Evolutionary conservation across 2,329 filamentous ascomycete species (phyloP).

Genomic region (Cladosporium sp.): DNA sequence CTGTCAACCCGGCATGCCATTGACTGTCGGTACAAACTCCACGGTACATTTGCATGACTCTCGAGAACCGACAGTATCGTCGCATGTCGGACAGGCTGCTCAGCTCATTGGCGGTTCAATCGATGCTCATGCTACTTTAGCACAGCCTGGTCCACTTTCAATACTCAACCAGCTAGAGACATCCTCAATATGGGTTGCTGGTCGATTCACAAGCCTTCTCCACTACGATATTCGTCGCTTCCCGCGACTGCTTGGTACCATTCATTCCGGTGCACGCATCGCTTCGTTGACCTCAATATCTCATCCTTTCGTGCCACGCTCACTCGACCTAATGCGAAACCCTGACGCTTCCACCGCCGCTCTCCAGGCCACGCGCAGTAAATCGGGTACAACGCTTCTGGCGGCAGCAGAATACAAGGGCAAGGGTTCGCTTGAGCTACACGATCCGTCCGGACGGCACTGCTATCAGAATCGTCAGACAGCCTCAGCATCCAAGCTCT

Average conservation of each 20-base stretch:
- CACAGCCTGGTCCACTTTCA: conserved; percentile 75
- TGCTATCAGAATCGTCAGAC: conserved; percentile 75
- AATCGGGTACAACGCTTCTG: conserved; percentile 62
- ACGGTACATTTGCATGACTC: conserved; percentile 81
- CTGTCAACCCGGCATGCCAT: conserved; percentile 59
- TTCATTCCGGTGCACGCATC: conserved; percentile 78
- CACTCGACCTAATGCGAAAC: conserved; percentile 54
- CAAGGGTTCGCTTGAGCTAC: conserved; percentile 86
- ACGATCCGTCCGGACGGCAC: conserved; percentile 52
- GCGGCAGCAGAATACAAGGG: conserved; percentile 88
- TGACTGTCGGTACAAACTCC: conserved; percentile 79
- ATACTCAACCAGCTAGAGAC: conserved; percentile 59
- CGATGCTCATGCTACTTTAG: conserved; percentile 62
- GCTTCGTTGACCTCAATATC: conserved; percentile 69
- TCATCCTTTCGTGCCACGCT: conserved; percentile 61
- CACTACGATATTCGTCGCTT: conserved; percentile 88
- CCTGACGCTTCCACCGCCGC: conserved; percentile 48
- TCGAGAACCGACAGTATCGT: conserved; percentile 38
- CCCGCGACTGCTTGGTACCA: conserved; percentile 68
- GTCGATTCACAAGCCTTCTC: conserved; percentile 81
- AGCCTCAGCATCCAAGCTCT: conserved; percentile 71
- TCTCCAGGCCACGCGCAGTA: conserved; percentile 51
- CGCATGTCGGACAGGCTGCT: conserved; percentile 9
- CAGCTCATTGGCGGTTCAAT: conserved; percentile 33
- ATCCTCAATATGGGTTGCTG: conserved; percentile 76